Evolutionary conservation across 2,329 filamentous ascomycete species (phyloP), one percentile per base, ranked within the genome.

Genomic region (Chrysoporthe deuterocubensis): DNA sequence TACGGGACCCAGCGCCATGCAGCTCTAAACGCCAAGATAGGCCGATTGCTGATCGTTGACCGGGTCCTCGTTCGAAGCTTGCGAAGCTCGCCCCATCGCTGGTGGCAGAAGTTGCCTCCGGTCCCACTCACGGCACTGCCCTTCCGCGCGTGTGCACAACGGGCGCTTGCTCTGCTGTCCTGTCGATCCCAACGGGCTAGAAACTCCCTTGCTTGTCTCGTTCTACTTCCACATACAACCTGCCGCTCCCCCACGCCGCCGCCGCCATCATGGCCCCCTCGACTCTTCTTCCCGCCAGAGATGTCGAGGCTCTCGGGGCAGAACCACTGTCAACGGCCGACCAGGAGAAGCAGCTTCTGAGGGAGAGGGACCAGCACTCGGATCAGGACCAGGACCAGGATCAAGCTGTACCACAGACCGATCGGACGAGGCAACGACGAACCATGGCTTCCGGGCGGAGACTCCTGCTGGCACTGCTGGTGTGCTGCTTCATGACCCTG

Each of bases 401-500:
- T 34, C 67, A 67, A 62, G 65, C 65, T 67, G 61, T 67, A 69
- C 52, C 63, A 42, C 59, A 60, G 21, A 46, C 54, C 48, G 62
- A 69, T 34, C 16, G 26, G 58, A 48, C 26, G 34, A 67, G 16
- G 48, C 50, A 67, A 14, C 69, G 50, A 62, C 65, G 65, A 67
- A 62, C 67, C 52, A 75, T 74, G 73, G 66, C 69, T 21, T 67
- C 69, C 21, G 62, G 69, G 62, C 71, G 72, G 58, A 70, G 69
- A 62, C 52, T 74, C 43, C 37, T 72, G 32, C 62, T 73, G 64
- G 67, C 68, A 61, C 57, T 75, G 44, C 57, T 72, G 65, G 64
- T 72, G 46, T 73, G 68, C 67, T 70, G 71, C 50, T 59, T 74
- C 65, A 65, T 74, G 65, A 71, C 67, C 42, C 64, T 75, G 16